These are phyloP conservation scores for Cyclotella kingstonii DNA, from an alignment of 108 stramenopile species.

Conservation along the genomic window DNA sequence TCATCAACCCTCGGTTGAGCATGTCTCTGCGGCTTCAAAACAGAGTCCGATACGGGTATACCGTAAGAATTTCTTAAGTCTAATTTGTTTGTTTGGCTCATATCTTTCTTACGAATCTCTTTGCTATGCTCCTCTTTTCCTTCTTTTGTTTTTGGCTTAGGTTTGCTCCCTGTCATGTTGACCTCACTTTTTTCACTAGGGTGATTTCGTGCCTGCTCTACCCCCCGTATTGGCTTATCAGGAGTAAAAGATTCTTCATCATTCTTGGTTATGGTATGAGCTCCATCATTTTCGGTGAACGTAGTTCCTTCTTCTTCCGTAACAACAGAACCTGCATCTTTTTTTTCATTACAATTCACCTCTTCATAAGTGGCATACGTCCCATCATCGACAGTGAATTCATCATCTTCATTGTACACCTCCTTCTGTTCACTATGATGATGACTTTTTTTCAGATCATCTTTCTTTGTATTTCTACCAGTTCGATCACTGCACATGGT, in stretches of 20 bases:
- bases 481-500: slow-evolving; percentile 26
- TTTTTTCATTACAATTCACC: slow-evolving; percentile 5
- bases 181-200: slow-evolving; percentile 18
- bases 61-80: slow-evolving; percentile 1
- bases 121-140: slow-evolving; percentile 30
- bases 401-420: slow-evolving; percentile 53
- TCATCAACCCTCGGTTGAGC: slow-evolving; percentile 26
- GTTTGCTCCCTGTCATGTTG: slow-evolving; percentile 8
- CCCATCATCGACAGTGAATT: slow-evolving; percentile 60
- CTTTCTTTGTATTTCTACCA: slow-evolving; percentile 2
- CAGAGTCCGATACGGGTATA: slow-evolving; percentile 7
- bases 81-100: neutral
- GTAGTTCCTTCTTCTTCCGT: slow-evolving; percentile 28
- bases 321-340: slow-evolving; percentile 17
- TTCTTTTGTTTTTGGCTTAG: slow-evolving; percentile 33
- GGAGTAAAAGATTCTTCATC: slow-evolving; percentile 18
- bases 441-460: slow-evolving; percentile 2
- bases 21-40: slow-evolving; percentile 6
- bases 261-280: slow-evolving; percentile 27
- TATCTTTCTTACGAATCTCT: slow-evolving; percentile 19
- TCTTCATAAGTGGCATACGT: slow-evolving; percentile 80
- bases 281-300: slow-evolving; percentile 38
- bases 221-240: slow-evolving; percentile 1
- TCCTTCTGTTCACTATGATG: slow-evolving; percentile 5
- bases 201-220: slow-evolving; percentile 16